A percentile compares a stretch with the other conserved stretches of the same genome.
Conservation (phyloP, 345 rosid genomes). For the Microcos paniculata region DNA sequence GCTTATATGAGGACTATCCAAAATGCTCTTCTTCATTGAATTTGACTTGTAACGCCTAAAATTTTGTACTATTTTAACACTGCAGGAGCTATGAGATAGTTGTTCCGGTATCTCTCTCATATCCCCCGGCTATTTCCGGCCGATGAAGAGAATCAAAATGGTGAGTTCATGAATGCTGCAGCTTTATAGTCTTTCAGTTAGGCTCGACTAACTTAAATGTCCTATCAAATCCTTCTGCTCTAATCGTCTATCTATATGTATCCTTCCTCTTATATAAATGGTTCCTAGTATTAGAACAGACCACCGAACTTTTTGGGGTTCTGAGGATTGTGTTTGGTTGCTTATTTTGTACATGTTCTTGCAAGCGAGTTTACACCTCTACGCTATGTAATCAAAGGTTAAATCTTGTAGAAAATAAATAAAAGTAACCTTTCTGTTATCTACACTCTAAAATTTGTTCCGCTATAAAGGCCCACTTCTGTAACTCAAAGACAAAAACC, state of each 20-base stretch:
- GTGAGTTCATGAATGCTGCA: not conserved
- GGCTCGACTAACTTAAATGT: not conserved
- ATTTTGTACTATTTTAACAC: not conserved
- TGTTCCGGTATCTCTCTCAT: not conserved
- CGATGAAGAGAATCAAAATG: not conserved
- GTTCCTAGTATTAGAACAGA: not conserved
- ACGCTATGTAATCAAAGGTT: not conserved
- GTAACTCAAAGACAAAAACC: no score
- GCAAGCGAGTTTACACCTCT: not conserved
- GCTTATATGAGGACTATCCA: not conserved
- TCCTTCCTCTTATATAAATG: not conserved
- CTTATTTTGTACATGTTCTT: not conserved
- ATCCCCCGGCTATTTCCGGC: not conserved
- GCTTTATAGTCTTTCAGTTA: not conserved
- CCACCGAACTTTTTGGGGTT: not conserved
- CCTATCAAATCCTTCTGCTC: not conserved
- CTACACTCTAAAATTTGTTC: no score
- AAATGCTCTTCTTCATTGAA: no score
- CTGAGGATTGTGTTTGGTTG: not conserved
- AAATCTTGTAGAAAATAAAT: not conserved
- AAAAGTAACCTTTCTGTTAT: not conserved
- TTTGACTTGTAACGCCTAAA: not conserved
- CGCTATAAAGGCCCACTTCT: no score
- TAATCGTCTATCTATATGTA: not conserved
- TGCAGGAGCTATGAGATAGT: conserved; percentile 30